Conservation (phyloP, 345 rosid genomes). For the Aquilaria sinensis region DNA sequence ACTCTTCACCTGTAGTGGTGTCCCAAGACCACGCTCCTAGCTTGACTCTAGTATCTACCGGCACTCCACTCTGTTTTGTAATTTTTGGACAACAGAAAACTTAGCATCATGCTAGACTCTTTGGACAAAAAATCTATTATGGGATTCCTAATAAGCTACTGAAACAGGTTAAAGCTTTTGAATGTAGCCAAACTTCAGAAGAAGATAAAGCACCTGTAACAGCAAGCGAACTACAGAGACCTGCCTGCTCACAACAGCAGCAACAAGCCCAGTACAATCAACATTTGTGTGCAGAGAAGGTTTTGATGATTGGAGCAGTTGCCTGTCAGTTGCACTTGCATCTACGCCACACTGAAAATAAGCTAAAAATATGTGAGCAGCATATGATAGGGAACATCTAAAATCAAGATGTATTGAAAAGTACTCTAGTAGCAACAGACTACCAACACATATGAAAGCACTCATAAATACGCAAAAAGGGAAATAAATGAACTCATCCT, state of each 20-base stretch:
- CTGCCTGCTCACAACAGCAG: conserved; percentile 85
- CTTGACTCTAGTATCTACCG: conserved; percentile 51
- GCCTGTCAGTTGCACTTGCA: conserved; percentile 51
- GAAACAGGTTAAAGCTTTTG: too few species aligned
- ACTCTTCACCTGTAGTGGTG: conserved; percentile 75
- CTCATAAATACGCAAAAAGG: not conserved
- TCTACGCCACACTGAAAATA: conserved; percentile 77
- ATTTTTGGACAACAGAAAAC: conserved; percentile 4
- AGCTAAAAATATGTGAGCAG: not conserved
- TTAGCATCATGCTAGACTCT: not conserved
- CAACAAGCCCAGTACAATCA: conserved; percentile 83
- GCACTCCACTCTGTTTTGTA: conserved; percentile 55
- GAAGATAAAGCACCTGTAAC: conserved; percentile 49
- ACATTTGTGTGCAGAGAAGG: conserved; percentile 88
- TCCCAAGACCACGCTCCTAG: conserved; percentile 99
- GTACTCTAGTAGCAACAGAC: not conserved
- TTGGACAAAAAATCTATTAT: too few species aligned
- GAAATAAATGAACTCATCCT: not conserved
- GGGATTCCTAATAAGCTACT: too few species aligned
- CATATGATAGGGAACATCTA: conserved; percentile 2
- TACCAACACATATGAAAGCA: not conserved
- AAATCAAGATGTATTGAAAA: not conserved
- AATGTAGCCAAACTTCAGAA: not conserved
- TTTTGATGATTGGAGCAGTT: conserved; percentile 71
- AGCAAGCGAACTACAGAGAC: conserved; percentile 53